Conservation (phyloP, 305 asterid species). For the Fraxinus sp. region DNA sequence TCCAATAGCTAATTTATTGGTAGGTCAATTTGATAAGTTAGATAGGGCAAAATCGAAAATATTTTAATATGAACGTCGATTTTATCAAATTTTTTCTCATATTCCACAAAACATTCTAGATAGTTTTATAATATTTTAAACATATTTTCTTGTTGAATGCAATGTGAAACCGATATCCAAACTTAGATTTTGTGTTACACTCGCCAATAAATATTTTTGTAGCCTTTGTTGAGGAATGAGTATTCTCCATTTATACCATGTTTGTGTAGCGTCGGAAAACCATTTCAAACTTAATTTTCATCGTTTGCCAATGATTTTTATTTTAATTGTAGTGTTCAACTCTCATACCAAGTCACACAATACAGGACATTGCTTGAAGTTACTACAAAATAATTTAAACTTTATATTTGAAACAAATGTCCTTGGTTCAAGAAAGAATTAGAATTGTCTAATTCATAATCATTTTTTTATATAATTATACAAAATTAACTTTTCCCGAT, state of each 20-base stretch:
- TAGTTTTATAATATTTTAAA: too few relatives aligned
- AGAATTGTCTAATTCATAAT: not conserved
- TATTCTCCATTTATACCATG: not conserved
- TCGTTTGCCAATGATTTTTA: not conserved
- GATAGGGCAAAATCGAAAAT: not conserved
- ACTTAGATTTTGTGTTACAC: too few relatives aligned
- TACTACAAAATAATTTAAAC: not conserved
- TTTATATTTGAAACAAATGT: not conserved
- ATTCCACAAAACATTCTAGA: too few relatives aligned
- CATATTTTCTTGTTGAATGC: not conserved
- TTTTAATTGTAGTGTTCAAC: not conserved
- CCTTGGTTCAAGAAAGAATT: not conserved
- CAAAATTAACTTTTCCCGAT: not conserved
- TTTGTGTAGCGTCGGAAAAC: not conserved
- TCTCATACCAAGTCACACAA: not conserved
- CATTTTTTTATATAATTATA: not conserved
- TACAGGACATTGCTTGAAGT: not conserved
- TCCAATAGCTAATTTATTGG: not conserved
- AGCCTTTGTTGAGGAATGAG: not conserved
- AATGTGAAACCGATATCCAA: not conserved
- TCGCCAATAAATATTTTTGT: not conserved
- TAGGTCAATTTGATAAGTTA: not conserved
- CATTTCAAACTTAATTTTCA: not conserved
- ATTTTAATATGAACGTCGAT: too few relatives aligned
- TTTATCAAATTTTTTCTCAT: too few relatives aligned